These are phyloP conservation scores for Solanum hybrid DNA, from an alignment of 305 asterid species.

Conservation along the genomic window DNA sequence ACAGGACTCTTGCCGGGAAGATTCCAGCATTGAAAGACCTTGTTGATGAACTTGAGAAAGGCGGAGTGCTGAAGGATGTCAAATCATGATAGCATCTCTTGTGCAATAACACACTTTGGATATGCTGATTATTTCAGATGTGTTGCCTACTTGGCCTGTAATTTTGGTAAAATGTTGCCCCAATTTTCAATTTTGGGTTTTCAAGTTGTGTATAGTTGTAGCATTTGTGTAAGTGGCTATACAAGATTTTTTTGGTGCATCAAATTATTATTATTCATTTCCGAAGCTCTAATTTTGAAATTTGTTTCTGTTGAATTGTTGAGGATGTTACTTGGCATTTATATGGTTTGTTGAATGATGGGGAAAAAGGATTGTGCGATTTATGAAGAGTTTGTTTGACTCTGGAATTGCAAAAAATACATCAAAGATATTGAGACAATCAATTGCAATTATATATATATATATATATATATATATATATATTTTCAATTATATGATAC, in stretches of 20 bases:
- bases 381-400: not conserved
- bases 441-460: not conserved
- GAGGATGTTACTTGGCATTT: not conserved
- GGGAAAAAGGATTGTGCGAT: not conserved
- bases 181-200: not conserved
- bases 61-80: constrained; percentile 75
- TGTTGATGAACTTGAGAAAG: constrained; percentile 88
- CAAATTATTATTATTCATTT: not conserved
- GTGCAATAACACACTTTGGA: not conserved
- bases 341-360: not conserved
- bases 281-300: not conserved
- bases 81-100: not conserved
- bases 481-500: too few relatives aligned
- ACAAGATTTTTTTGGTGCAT: not conserved
- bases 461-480: too few relatives aligned
- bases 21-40: constrained; percentile 94
- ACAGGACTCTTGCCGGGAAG: constrained; percentile 91
- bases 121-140: not conserved
- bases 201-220: not conserved
- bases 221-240: not conserved
- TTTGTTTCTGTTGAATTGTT: not conserved
- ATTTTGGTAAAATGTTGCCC: not conserved
- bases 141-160: not conserved
- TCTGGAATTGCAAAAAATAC: not conserved
- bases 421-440: not conserved